A percentile compares a stretch with the other conserved stretches of the same genome.
phyloP scores from a whole-genome alignment of 148 eudicot genomes.

The Fallopia convolvulus region DNA sequence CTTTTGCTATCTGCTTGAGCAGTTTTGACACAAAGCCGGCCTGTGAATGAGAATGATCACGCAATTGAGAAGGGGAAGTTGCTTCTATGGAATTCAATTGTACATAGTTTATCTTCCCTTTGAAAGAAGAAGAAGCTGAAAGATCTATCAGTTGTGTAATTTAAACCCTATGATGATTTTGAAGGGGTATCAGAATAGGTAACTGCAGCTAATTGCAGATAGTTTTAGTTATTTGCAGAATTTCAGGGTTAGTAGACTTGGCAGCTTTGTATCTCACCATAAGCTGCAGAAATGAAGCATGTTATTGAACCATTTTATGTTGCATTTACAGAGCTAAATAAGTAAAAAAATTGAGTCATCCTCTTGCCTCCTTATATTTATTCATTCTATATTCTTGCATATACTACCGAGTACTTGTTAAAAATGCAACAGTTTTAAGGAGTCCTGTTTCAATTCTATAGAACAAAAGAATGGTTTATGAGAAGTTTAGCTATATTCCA shows the following conservation, averaged over 20 bases:
- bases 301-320: neutral
- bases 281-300: neutral
- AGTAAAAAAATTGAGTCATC: neutral
- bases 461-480: neutral
- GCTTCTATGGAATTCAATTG: neutral
- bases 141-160: neutral
- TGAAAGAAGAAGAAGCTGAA: neutral
- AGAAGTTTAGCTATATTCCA: neutral
- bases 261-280: neutral
- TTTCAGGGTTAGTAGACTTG: neutral
- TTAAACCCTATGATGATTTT: neutral
- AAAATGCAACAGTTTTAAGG: neutral
- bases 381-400: neutral
- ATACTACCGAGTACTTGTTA: neutral
- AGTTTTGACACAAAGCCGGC: conserved; percentile 35
- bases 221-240: neutral
- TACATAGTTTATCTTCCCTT: neutral
- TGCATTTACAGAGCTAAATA: neutral
- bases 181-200: conserved; percentile 4
- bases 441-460: neutral
- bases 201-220: conserved; percentile 1
- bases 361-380: neutral
- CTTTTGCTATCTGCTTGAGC: conserved; percentile 31
- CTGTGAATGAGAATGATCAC: conserved; percentile 20
- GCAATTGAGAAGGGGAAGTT: neutral